Evolutionary conservation across 495 filamentous ascomycete genomes (phyloP).

Genomic region (Tuber indicum): DNA sequence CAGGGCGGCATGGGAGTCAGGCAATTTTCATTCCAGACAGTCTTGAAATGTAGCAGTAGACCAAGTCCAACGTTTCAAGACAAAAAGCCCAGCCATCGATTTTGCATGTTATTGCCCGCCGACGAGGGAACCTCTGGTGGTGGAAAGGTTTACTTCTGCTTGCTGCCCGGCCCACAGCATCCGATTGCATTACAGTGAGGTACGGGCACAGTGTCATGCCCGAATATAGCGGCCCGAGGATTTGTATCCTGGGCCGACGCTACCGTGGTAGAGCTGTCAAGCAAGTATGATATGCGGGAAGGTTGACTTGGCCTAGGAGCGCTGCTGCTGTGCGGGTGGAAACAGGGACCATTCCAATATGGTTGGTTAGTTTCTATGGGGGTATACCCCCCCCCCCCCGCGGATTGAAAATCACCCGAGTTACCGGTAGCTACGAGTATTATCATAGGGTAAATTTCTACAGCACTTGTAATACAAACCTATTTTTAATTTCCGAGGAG

Average conservation of each 20-base stretch:
- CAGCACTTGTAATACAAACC: too few species aligned
- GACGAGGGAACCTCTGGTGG: neutral
- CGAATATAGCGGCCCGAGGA: neutral
- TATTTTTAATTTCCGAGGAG: conserved; percentile 31
- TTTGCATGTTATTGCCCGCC: neutral
- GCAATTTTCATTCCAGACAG: too few species aligned
- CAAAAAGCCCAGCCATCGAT: neutral
- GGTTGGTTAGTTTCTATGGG: conserved; percentile 5
- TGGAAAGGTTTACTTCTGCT: neutral
- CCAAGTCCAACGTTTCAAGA: neutral
- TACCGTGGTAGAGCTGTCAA: neutral
- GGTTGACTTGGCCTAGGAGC: neutral
- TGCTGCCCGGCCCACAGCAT: neutral
- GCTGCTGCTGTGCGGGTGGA: neutral
- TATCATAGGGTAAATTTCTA: too few species aligned
- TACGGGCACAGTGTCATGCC: neutral
- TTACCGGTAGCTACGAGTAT: too few species aligned
- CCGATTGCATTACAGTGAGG: neutral
- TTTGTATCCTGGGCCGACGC: neutral
- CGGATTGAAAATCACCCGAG: conserved; percentile 4
- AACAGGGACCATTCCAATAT: neutral
- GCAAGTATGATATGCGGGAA: neutral
- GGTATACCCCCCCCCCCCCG: neutral
- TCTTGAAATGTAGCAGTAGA: too few species aligned
- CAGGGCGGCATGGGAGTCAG: too few species aligned